phyloP scores from a whole-genome alignment of 2,329 filamentous ascomycete species.

The Aspergillus hortae region DNA sequence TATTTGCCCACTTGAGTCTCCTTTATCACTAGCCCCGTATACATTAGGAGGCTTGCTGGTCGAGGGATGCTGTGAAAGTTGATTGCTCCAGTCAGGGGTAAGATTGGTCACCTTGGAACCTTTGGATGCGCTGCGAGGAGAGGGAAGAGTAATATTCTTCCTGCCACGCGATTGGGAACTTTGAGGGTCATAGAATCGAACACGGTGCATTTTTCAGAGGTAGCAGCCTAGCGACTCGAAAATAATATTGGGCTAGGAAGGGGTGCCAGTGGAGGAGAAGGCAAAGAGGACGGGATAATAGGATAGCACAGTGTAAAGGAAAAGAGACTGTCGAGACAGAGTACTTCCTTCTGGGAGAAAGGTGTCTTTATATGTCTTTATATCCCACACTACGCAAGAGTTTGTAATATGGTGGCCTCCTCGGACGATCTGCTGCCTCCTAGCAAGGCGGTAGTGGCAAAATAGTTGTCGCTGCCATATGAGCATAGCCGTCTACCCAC shows the following conservation, averaged over 20 bases:
- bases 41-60: not conserved
- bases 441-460: not conserved
- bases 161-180: not conserved
- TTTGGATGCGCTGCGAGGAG: not conserved
- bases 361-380: not conserved
- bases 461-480: not conserved
- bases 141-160: not conserved
- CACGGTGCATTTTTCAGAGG: not conserved
- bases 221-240: too few species aligned
- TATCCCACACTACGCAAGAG: not conserved
- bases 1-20: not conserved
- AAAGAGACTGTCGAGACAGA: not conserved
- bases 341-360: not conserved
- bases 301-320: not conserved
- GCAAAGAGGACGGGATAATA: not conserved
- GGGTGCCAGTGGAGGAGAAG: not conserved
- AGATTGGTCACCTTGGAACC: not conserved
- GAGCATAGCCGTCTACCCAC: not conserved
- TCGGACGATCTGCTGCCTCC: not conserved
- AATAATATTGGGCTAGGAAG: not conserved
- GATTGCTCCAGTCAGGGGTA: not conserved
- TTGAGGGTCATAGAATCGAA: not conserved
- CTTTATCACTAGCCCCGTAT: not conserved
- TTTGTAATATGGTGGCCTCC: not conserved
- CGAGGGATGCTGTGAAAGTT: not conserved